phyloP scores from a whole-genome alignment of 305 asterid species.

The Rubia peregrina region DNA sequence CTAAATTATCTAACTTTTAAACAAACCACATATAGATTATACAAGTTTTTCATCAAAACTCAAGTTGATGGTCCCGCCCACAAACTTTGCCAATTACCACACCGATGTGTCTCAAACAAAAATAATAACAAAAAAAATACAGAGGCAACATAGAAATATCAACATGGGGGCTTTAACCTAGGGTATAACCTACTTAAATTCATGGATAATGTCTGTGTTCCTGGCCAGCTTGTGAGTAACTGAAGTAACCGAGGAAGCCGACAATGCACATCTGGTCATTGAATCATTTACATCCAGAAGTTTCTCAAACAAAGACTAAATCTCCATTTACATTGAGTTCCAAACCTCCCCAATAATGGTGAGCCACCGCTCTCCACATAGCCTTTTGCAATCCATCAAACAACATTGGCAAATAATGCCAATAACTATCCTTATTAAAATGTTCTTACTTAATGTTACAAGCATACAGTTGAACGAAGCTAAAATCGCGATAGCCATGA shows the following conservation, averaged over 20 bases:
- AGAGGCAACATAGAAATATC: not conserved
- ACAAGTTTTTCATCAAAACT: too few relatives aligned
- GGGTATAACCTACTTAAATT: slow-evolving; percentile 70
- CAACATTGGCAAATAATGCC: not conserved
- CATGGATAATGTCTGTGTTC: slow-evolving; percentile 86
- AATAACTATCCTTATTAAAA: too few relatives aligned
- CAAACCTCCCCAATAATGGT: slow-evolving; percentile 83
- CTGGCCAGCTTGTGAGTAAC: slow-evolving; percentile 90
- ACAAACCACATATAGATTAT: too few relatives aligned
- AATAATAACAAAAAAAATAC: too few relatives aligned
- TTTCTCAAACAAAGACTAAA: slow-evolving; percentile 41
- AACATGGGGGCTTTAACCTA: not conserved
- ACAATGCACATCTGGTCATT: slow-evolving; percentile 92
- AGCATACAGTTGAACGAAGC: too few relatives aligned
- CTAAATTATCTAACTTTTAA: too few relatives aligned
- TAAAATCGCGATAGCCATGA: too few relatives aligned
- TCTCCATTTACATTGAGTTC: slow-evolving; percentile 77
- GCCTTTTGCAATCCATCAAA: slow-evolving; percentile 34
- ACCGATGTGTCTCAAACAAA: too few relatives aligned
- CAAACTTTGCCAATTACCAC: too few relatives aligned
- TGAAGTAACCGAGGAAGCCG: slow-evolving; percentile 75
- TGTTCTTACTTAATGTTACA: too few relatives aligned
- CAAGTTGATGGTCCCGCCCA: too few relatives aligned
- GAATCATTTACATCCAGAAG: slow-evolving; percentile 82
- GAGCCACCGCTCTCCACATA: slow-evolving; percentile 69